A percentile compares a stretch with the other conserved stretches of the same genome.
These are phyloP conservation scores for Rhynchospora tenuis DNA, from an alignment of 176 grass and related monocot species.

Conservation along the genomic window DNA sequence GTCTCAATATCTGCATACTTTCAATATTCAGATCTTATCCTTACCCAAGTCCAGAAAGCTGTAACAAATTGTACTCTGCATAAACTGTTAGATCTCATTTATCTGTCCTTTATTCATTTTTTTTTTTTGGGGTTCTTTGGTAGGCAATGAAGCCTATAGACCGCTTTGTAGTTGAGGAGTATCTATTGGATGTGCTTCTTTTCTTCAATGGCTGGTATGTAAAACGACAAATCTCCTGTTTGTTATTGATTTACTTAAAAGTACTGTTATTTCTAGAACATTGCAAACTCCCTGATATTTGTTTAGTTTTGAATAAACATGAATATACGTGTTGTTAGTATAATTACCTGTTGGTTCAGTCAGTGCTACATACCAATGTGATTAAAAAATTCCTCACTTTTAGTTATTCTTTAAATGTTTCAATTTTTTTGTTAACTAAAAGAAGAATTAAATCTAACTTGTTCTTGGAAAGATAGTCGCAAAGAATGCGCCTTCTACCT, in stretches of 20 bases:
- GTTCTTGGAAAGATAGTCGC: slow-evolving; percentile 87
- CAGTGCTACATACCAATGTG: background rate
- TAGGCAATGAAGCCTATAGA: slow-evolving; percentile 93
- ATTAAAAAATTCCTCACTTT: background rate
- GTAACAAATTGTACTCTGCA: background rate
- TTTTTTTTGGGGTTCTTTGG: slow-evolving; percentile 28
- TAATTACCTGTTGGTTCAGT: background rate
- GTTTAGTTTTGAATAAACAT: background rate
- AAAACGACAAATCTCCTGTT: background rate
- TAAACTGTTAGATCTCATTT: background rate
- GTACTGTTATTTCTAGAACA: background rate
- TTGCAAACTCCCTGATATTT: background rate
- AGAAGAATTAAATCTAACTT: slow-evolving; percentile 6
- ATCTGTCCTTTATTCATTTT: background rate
- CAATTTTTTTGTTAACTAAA: slow-evolving; percentile 11
- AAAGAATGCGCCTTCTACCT: slow-evolving; percentile 99
- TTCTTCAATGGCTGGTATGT: slow-evolving; percentile 99
- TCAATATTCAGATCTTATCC: background rate
- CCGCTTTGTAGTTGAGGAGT: slow-evolving; percentile 94
- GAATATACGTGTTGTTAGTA: background rate
- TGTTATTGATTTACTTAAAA: background rate
- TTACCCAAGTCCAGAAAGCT: background rate
- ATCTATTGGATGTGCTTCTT: slow-evolving; percentile 92
- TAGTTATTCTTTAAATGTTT: background rate
- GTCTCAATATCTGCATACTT: background rate